phyloP scores from a whole-genome alignment of 305 asterid species.

The Ajuga reptans region DNA sequence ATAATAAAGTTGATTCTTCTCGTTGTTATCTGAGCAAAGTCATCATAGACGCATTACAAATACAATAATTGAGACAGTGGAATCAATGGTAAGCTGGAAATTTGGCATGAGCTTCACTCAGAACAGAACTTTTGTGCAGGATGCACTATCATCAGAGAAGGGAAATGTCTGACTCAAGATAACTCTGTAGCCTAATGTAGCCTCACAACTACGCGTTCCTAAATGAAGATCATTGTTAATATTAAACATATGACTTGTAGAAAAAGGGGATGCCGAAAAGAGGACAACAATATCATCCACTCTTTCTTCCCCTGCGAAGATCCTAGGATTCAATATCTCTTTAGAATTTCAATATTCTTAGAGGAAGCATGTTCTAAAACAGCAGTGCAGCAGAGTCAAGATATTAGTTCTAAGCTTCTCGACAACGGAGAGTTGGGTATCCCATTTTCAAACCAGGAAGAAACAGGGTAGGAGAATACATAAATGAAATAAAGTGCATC shows the following conservation, averaged over 20 bases:
- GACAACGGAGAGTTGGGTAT: background rate
- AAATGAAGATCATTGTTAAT: background rate
- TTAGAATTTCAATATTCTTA: background rate
- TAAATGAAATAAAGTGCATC: background rate
- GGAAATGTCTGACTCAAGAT: background rate
- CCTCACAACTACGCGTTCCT: background rate
- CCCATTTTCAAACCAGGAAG: background rate
- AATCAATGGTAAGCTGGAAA: conserved; percentile 18
- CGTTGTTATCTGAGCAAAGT: conserved; percentile 76
- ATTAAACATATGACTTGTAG: conserved; percentile 10
- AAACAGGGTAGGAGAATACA: conserved; percentile 12
- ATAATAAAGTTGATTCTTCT: conserved; percentile 85
- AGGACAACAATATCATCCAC: background rate
- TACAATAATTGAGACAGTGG: conserved; percentile 14
- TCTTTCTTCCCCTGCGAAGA: conserved; percentile 8
- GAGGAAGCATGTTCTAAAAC: background rate
- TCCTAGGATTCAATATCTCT: background rate
- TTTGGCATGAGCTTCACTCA: conserved; percentile 12
- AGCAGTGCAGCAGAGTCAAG: conserved; percentile 9
- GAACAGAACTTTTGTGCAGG: conserved; percentile 9
- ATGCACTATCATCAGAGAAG: background rate
- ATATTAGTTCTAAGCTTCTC: conserved; percentile 14
- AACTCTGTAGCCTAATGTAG: background rate
- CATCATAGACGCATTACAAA: conserved; percentile 15
- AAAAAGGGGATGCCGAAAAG: conserved; percentile 2